Evolutionary conservation across 257 asterid genomes (phyloP).

Genomic region (Capsicum rhomboideum): DNA sequence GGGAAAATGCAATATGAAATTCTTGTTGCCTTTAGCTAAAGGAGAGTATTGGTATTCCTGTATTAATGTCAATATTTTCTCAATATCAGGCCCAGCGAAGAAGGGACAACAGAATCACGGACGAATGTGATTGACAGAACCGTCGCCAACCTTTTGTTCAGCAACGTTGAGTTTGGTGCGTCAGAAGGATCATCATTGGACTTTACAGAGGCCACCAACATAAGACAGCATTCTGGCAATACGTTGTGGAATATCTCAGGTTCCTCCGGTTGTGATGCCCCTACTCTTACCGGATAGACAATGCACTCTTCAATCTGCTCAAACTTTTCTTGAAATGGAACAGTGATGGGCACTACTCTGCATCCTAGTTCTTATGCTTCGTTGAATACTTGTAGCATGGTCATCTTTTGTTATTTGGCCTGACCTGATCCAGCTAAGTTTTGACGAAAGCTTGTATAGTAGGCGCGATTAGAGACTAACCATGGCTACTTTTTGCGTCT

Average conservation of each 20-base stretch:
- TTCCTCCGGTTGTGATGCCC: neutral
- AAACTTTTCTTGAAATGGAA: neutral
- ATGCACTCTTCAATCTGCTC: neutral
- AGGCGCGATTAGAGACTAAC: neutral
- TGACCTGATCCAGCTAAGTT: neutral
- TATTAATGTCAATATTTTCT: neutral
- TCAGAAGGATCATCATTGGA: conserved; percentile 12
- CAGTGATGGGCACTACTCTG: neutral
- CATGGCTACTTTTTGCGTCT: neutral
- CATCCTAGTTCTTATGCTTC: neutral
- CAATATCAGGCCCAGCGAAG: neutral
- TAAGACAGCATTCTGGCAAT: neutral
- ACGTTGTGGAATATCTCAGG: neutral
- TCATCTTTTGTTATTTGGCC: neutral
- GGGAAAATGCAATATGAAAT: neutral
- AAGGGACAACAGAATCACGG: neutral
- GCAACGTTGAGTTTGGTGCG: conserved; percentile 3
- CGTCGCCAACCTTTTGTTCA: conserved; percentile 39
- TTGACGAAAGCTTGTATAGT: neutral
- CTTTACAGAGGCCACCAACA: neutral
- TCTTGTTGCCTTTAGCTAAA: neutral
- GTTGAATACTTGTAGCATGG: neutral
- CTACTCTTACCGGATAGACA: neutral
- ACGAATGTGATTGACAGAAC: conserved; percentile 37
- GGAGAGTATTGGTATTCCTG: neutral